These are phyloP conservation scores for Marchantia paleacea DNA, from an alignment of 225 moss, liverwort and hornwort genomes.

Conservation along the genomic window DNA sequence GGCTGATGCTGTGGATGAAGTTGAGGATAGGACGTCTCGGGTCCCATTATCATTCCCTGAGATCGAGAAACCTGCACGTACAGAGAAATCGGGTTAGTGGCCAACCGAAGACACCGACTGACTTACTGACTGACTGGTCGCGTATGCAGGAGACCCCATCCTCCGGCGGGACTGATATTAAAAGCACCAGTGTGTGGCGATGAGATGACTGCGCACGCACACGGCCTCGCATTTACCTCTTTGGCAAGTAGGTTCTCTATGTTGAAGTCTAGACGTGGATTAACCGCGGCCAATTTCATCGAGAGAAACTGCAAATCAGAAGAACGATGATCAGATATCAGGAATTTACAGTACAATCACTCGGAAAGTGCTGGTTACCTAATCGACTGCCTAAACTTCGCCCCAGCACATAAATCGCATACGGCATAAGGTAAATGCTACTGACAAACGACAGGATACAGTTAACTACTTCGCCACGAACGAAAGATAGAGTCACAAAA, in stretches of 20 bases:
- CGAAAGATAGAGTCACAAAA: no score
- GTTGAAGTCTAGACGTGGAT: conserved; percentile 53
- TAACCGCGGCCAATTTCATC: conserved; percentile 69
- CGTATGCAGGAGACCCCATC: no score
- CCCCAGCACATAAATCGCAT: no score
- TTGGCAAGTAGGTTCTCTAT: conserved; percentile 54
- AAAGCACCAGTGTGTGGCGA: no score
- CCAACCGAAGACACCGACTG: no score
- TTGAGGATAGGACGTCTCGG: conserved; percentile 24
- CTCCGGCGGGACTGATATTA: no score
- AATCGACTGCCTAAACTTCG: no score
- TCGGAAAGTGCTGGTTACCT: no score
- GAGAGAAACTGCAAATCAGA: conserved; percentile 47
- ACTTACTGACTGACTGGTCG: no score
- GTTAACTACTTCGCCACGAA: no score
- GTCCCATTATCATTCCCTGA: conserved; percentile 15
- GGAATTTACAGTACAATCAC: not conserved
- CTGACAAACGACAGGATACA: no score
- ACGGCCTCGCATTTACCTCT: conserved; percentile 41
- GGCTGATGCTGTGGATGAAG: conserved; percentile 28
- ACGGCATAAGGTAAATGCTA: no score
- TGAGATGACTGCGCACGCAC: not conserved
- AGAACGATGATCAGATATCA: not conserved
- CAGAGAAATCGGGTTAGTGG: not conserved
- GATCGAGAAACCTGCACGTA: conserved; percentile 19